Evolutionary conservation across 2,329 filamentous ascomycete genomes (phyloP).

Genomic region (Bimuria novae-zelandiae): DNA sequence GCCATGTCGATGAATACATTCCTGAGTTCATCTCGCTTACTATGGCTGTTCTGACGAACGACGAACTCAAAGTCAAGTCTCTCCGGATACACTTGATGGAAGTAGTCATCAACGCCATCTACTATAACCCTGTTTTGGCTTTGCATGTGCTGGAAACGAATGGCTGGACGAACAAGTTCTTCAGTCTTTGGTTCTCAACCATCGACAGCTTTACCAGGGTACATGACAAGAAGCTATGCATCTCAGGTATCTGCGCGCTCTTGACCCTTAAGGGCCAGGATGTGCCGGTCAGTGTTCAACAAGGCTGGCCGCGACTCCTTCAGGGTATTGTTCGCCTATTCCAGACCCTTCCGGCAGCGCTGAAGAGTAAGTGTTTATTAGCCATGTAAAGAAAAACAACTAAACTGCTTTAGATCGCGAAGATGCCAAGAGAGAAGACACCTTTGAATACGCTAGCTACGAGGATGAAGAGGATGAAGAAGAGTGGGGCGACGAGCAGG

Average conservation of each 20-base stretch:
- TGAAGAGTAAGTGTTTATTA: slow-evolving; percentile 69
- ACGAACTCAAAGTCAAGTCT: slow-evolving; percentile 85
- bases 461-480: slow-evolving; percentile 77
- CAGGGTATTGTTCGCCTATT: slow-evolving; percentile 89
- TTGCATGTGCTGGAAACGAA: slow-evolving; percentile 88
- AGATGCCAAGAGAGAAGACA: slow-evolving; percentile 82
- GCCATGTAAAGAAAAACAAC: slow-evolving; percentile 11
- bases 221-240: slow-evolving; percentile 98
- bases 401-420: slow-evolving; percentile 69
- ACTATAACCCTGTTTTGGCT: slow-evolving; percentile 89
- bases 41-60: slow-evolving; percentile 77
- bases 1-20: slow-evolving; percentile 85
- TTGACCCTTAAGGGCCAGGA: slow-evolving; percentile 79
- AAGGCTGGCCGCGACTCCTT: slow-evolving; percentile 91
- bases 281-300: slow-evolving; percentile 88
- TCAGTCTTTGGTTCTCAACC: slow-evolving; percentile 96
- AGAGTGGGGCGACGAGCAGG: slow-evolving; percentile 77
- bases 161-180: slow-evolving; percentile 98
- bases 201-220: slow-evolving; percentile 93
- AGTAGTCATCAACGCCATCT: slow-evolving; percentile 97
- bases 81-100: slow-evolving; percentile 98
- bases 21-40: slow-evolving; percentile 87
- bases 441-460: slow-evolving; percentile 78
- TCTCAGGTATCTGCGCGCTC: slow-evolving; percentile 87
- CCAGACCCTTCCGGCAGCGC: slow-evolving; percentile 82